Evolutionary conservation across 2,329 filamentous ascomycete species (phyloP), one percentile per base, ranked within the genome.

Genomic region (Fusarium protoensiforme): DNA sequence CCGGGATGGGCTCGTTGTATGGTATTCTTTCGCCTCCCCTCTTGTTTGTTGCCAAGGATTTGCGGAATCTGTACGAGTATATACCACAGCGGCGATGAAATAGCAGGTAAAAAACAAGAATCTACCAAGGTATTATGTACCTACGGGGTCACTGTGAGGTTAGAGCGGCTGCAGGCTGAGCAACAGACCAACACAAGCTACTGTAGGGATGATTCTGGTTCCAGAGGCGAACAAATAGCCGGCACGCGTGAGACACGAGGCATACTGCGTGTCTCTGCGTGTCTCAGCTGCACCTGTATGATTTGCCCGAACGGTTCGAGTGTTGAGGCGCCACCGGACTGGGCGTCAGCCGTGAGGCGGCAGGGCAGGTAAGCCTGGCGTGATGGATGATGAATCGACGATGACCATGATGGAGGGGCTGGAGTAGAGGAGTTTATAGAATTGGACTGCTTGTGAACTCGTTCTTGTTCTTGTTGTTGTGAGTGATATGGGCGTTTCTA

Each of bases 51-150:
- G 8, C 10, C 35, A 18, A 41, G 54, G 29, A 35, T 38, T 64
- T 61, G 69, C 65, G 27, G 48, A 39, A 67, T 62, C 41, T 74
- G 72, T 74, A 74, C 35, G 69, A 74, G 56, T 75, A 74, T 75
- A 74, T 75, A 74, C 72, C 72, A 74, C 41, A 36, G 59, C 65
- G 65, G 63, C 59, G 71, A 74, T 59, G 61, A 67, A 69, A 60
- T 20, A 69, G 72, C 68, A 72, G 62, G 67, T 61, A 75, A 27
- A 74, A 73, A 72, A 61, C 67, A 73, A 70, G 58, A 61, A 64
- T 59, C 58, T 72, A 56, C 63, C 72, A 24, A 24, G 24, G 24
- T 24, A 24, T 24, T 63, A 70, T 29, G 46, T 48, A 72, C 39
- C 35, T 27, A 11, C 20, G 22, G 16, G 46, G 27, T 51, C 33